Evolutionary conservation across 179 eudicot genomes (phyloP), one percentile per base, ranked within the genome.

Genomic region (Spergularia azorica): DNA sequence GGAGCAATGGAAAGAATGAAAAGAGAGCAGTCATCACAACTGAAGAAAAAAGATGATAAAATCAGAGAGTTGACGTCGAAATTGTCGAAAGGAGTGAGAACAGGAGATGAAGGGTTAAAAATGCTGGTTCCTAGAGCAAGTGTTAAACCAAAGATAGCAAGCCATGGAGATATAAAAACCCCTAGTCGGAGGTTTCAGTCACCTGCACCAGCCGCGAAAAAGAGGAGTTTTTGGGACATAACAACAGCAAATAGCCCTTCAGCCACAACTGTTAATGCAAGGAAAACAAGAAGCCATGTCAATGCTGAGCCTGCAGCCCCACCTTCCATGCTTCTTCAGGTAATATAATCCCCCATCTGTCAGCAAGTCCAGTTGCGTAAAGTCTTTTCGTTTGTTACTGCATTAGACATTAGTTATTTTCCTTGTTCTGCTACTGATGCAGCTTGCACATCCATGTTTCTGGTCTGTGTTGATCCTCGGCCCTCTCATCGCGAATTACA

Each of bases 241-340:
- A 91, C 97, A n/a, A 82, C 96, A 2, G 94, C 91, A 62, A 93
- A 90, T 75, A 91, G 94, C 76, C 96, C 97, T 80, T 91, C 93
- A 3, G 79, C 86, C 55, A 81, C 77, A 36, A 84, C 90, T 11
- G 48, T 82, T 38, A 87, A 88, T 83, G 95, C 93, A 21, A 86
- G 93, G 59, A 93, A 89, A 79, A 91, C 97, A 41, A 82, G 88
- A 80, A 93, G 92, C 78, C 90, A 93, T 82, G 83, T 88, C 62
- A 76, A 70, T 71, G 72, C 76, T 46, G 90, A 81, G 59, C 80
- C 85, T 66, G 71, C 75, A 63, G 85, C 74, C 61, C 92, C 86
- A 72, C 94, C 94, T 72, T 93, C 98, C 43, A 86, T 90, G 94
- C 93, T 93, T 72, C 98, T 89, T 83, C 98, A 93, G 97, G 96